Percentiles rank a stretch among this genome's conserved stretches.
Conservation (phyloP, 495 filamentous ascomycete genomes). For the Hypoxylon rickii region DNA sequence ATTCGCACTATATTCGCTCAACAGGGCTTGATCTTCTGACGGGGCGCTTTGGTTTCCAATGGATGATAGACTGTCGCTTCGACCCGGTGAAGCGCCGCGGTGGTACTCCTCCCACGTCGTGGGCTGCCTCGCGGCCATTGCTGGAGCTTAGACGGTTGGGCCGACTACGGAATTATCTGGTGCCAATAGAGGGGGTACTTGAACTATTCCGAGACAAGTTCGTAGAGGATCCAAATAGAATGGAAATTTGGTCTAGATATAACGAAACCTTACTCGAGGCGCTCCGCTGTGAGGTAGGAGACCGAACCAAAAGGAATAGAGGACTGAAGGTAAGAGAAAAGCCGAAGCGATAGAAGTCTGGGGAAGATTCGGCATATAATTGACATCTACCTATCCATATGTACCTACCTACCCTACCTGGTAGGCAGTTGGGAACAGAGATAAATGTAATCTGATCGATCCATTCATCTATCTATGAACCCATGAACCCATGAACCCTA, state of each 20-base stretch:
- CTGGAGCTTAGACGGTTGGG: not conserved
- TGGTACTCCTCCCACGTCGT: conserved; percentile 59
- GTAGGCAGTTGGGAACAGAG: not conserved
- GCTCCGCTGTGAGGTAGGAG: not conserved
- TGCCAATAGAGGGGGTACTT: not conserved
- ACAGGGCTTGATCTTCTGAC: conserved; percentile 47
- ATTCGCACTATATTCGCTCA: conserved; percentile 40
- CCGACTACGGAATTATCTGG: not conserved
- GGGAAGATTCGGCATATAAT: conserved; percentile 2
- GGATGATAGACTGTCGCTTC: conserved; percentile 45
- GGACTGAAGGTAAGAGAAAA: not conserved
- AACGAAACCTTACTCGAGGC: not conserved
- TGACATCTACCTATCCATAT: not conserved
- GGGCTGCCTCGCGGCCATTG: conserved; percentile 47
- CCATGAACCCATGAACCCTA: too few species aligned
- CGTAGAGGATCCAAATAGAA: too few species aligned
- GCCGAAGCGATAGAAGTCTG: not conserved
- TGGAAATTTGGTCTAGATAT: conserved; percentile 10
- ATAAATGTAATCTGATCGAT: not conserved
- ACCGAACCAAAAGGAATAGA: not conserved
- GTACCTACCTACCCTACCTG: too few species aligned
- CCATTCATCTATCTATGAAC: too few species aligned
- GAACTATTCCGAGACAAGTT: not conserved
- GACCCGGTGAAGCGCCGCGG: conserved; percentile 36
- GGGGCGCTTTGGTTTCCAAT: conserved; percentile 40